Conservation (phyloP, 352 stramenopile genomes). For the Lagenidium giganteum region DNA sequence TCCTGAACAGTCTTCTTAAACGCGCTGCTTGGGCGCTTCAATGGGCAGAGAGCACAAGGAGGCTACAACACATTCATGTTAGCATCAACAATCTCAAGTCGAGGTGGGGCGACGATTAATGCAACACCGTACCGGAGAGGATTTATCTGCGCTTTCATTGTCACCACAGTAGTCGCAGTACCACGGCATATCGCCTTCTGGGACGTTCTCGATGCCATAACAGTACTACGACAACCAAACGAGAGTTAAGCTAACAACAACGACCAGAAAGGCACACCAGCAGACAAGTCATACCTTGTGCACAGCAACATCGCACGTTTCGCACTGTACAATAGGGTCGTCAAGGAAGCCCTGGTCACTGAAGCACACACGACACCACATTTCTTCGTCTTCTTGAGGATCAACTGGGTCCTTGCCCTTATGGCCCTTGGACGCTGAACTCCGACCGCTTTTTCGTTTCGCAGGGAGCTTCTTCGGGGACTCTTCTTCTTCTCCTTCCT, state of each 20-base stretch:
- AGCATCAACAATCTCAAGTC: not conserved
- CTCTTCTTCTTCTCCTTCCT: slow-evolving; percentile 32
- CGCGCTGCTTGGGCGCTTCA: slow-evolving; percentile 57
- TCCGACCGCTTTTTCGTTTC: slow-evolving; percentile 29
- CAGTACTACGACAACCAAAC: slow-evolving; percentile 53
- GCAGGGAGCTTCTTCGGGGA: slow-evolving; percentile 13
- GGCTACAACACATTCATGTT: slow-evolving; percentile 20
- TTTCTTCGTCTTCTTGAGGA: slow-evolving; percentile 71
- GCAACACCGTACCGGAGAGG: too few relatives aligned
- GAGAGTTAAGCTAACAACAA: slow-evolving; percentile 2
- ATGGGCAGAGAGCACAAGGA: slow-evolving; percentile 75
- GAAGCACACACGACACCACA: slow-evolving; percentile 88
- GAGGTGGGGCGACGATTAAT: slow-evolving; percentile 22
- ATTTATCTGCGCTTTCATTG: too few relatives aligned
- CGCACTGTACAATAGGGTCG: slow-evolving; percentile 85
- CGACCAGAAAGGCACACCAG: too few relatives aligned
- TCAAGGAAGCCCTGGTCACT: slow-evolving; percentile 84
- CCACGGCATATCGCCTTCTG: slow-evolving; percentile 78
- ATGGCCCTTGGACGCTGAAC: slow-evolving; percentile 7
- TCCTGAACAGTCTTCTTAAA: slow-evolving; percentile 83
- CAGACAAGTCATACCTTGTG: slow-evolving; percentile 67
- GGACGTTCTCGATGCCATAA: slow-evolving; percentile 79
- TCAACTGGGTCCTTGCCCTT: slow-evolving; percentile 32
- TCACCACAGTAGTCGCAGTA: slow-evolving; percentile 80
- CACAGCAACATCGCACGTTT: slow-evolving; percentile 78